Percentiles rank a stretch among this genome's conserved stretches.
phyloP scores from a whole-genome alignment of 1,284 basidiomycete genomes.

The Naganishia albida region DNA sequence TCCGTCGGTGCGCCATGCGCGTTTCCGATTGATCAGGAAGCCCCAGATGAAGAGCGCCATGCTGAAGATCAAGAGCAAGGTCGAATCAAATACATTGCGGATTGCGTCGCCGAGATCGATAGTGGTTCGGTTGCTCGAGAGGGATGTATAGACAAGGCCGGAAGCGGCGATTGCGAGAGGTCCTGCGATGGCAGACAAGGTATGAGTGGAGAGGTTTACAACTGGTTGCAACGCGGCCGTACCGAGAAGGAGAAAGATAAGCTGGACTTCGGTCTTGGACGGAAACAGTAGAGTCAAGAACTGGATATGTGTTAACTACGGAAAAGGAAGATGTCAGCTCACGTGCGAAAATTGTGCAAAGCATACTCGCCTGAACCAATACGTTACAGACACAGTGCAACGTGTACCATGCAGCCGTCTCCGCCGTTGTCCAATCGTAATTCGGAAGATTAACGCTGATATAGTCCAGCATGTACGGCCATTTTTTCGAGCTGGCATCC shows the following conservation, averaged over 20 bases:
- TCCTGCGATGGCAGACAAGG: conserved; percentile 54
- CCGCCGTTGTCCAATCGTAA: conserved; percentile 64
- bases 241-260: conserved; percentile 86
- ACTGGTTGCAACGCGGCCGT: conserved; percentile 40
- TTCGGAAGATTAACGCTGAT: conserved; percentile 79
- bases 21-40: conserved; percentile 78
- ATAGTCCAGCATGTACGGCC: conserved; percentile 96
- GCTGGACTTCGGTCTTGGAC: conserved; percentile 81
- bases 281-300: conserved; percentile 95
- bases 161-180: conserved; percentile 85
- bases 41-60: conserved; percentile 91
- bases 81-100: conserved; percentile 92
- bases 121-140: conserved; percentile 59
- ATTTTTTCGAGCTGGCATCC: conserved; percentile 66
- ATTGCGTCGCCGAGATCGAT: conserved; percentile 71
- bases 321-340: conserved; percentile 16
- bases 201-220: neutral
- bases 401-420: conserved; percentile 78
- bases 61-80: conserved; percentile 90
- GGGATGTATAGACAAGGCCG: conserved; percentile 78
- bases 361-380: conserved; percentile 72
- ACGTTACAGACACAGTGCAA: conserved; percentile 84
- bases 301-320: conserved; percentile 92
- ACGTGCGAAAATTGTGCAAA: neutral
- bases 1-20: conserved; percentile 93